Percentiles rank a stretch among this genome's conserved stretches.
Evolutionary conservation across 345 rosid species (phyloP).

Genomic region (Bruguiera parviflora): DNA sequence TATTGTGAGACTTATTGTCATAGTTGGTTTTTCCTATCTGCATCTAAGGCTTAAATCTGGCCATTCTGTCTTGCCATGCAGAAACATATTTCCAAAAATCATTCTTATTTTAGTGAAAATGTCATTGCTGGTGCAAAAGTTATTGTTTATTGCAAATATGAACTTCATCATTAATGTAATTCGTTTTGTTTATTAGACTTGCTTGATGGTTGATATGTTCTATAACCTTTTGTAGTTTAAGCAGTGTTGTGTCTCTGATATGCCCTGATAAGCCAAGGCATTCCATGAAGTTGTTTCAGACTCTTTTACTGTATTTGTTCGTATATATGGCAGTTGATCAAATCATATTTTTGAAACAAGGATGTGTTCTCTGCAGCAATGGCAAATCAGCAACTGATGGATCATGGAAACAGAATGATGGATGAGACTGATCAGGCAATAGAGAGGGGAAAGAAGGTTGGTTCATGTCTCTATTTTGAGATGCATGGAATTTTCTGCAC

Average conservation of each 20-base stretch:
- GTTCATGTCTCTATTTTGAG: conserved; percentile 7
- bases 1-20: too few species aligned
- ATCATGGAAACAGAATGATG: conserved; percentile 75
- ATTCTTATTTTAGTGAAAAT: too few species aligned
- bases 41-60: too few species aligned
- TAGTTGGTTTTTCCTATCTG: too few species aligned
- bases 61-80: too few species aligned
- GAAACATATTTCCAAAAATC: too few species aligned
- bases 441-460: conserved; percentile 79
- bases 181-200: background rate
- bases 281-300: background rate
- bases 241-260: background rate
- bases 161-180: too few species aligned
- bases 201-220: background rate
- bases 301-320: background rate
- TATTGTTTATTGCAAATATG: too few species aligned
- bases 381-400: conserved; percentile 74
- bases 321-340: background rate
- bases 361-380: conserved; percentile 52
- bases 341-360: conserved; percentile 10
- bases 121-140: too few species aligned
- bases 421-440: conserved; percentile 94
- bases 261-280: background rate
- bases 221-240: background rate
- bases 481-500: too few species aligned